Percentiles rank a stretch among this genome's conserved stretches.
These are phyloP conservation scores for Spiraea crenata DNA, from an alignment of 331 rosid species.

Conservation along the genomic window DNA sequence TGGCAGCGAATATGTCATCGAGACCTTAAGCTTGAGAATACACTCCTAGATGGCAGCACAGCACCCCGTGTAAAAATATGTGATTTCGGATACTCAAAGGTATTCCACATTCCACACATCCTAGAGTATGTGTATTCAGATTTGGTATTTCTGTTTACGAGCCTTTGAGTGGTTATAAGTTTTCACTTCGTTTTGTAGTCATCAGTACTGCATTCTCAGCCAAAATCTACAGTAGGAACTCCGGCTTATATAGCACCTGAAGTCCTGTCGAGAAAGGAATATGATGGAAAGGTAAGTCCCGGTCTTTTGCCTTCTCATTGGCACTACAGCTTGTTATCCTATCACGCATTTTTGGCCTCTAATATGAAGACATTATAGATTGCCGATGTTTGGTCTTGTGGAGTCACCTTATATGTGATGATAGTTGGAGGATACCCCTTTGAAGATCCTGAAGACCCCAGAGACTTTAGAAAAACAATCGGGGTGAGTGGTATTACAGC, in stretches of 20 bases:
- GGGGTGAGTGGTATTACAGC: constrained; percentile 42
- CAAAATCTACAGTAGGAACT: constrained; percentile 79
- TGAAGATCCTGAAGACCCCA: constrained; percentile 70
- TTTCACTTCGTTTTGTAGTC: constrained; percentile 47
- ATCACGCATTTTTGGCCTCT: constrained; percentile 8
- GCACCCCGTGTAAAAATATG: constrained; percentile 79
- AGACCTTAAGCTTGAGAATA: constrained; percentile 89
- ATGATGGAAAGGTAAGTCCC: constrained; percentile 68
- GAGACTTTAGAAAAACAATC: constrained; percentile 60
- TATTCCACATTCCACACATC: constrained; percentile 22
- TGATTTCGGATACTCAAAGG: constrained; percentile 96
- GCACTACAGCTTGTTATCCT: background rate
- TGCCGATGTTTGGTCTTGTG: constrained; percentile 97
- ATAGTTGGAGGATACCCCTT: constrained; percentile 80
- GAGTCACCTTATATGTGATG: constrained; percentile 87
- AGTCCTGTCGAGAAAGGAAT: constrained; percentile 58
- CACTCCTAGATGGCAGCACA: constrained; percentile 74
- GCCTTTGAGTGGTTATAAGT: constrained; percentile 21
- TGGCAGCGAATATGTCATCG: constrained; percentile 85
- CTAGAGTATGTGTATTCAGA: background rate
- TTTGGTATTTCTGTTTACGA: constrained; percentile 3
- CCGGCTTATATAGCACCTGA: constrained; percentile 94
- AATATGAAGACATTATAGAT: constrained; percentile 37
- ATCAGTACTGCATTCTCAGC: constrained; percentile 73
- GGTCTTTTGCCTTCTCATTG: constrained; percentile 12